Base-by-base conservation (phyloP, 208 protist genomes). In the Vickermania ingenoplastis region DNA sequence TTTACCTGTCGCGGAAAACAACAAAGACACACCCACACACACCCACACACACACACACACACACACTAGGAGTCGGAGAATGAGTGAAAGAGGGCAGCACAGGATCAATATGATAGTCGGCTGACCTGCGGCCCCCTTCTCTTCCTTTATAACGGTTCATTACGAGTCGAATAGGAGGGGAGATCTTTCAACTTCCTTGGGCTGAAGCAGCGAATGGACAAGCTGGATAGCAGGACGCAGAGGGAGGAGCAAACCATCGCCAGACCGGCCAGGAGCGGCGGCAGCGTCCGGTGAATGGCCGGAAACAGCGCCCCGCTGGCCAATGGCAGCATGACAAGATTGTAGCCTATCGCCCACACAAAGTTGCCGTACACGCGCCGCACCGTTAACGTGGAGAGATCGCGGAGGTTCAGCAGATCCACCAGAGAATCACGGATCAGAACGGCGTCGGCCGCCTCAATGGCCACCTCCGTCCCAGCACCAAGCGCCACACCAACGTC, bases 331-430 rank as follows among this genome's bases (percentile, higher is more conserved):
- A 93, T 92, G 29, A 94, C 28, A 21, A 89, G 0, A 61, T 96
- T 96, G 79, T 94, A 96, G 17, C 70, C 67, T 63, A 92, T 89
- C 25, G 90, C 85, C 88, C 90, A 96, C 1, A 79, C 53, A 71
- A 96, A 92, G 75, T 96, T 96, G 7, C 75, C 82, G 48, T 93
- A 89, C 52, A 96, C 89, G 31, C 76, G 72, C 1, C 64, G 77
- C 59, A 94, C 75, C 27, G 83, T 92, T 17, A 71, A 65, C 31
- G 54, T 57, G 17, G 85, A 87, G 28, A 96, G 77, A 1, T 61
- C 45, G 25, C 63, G 71, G 54, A 94, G 69, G 63, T 78, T 87
- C 22, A 87, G 41, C 25, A 93, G 57, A 51, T 94, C 81, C 2
- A 83, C 77, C 11, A 96, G 65, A 53, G 63, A 77, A 67, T 87